Evolutionary conservation across 2,329 filamentous ascomycete genomes (phyloP), one percentile per base, ranked within the genome.

Genomic region (Remersonia thermophila): DNA sequence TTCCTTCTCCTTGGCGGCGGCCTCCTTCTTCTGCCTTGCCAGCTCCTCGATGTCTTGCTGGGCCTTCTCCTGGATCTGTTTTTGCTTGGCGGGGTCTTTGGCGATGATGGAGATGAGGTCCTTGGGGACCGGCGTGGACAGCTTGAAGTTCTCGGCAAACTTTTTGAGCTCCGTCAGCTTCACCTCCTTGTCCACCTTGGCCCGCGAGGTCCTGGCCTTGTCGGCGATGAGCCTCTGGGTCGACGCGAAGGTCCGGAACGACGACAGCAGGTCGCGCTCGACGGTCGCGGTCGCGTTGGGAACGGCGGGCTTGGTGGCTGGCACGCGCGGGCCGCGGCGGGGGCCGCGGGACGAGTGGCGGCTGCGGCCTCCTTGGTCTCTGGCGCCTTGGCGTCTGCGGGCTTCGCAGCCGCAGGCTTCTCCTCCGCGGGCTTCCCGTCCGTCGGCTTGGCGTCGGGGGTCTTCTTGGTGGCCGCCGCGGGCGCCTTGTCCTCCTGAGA

Each of bases 151-250:
- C 48, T 79, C 74, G 1, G 91, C 85, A 58, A 98, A 98, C 53
- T 89, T 94, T 67, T 91, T 93, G 39, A 98, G 63, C 60, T 98
- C 91, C 41, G 84, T 93, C 43, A 98, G 60, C 59, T 93, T 95
- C 46, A 91, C 77, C 47, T 87, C 85, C 56, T 93, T 93, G 55
- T 96, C 91, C 40, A 69, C 70, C 53, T 70, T 75, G 8, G 68
- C 67, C 55, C 77, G 79, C 47, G 59, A 70, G 43, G 56, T 63
- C 31, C 75, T 65, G 27, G 57, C 63, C 50, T 75, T 71, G 49
- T 77, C 71, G 5, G 67, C 67, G 40, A 66, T 67, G 38, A 60
- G 62, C 38, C 70, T 65, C 52, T 77, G 66, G 40, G 66, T 65
- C 16, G 58, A 66, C 14, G 75, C 76, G 54, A 82, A 82, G 7